Base-by-base conservation (phyloP, 805 yeast species). In the Kregervanrija pseudodelftensis region DNA sequence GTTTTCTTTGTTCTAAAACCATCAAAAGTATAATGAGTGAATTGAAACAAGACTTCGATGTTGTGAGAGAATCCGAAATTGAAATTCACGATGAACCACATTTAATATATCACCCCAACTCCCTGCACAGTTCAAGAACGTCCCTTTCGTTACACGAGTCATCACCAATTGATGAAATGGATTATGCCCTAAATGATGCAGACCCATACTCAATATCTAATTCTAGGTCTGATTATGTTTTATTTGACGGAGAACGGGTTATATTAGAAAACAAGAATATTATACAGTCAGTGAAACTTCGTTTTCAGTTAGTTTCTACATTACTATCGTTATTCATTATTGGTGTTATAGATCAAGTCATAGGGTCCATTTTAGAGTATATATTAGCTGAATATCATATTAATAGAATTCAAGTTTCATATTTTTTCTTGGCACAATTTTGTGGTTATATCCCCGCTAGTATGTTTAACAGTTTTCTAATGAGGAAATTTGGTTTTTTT, bases 301-400 rank as follows among this genome's bases (percentile, higher is more conserved):
- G 66, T 44, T n/a, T 56, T 4, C 83, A 79, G 56, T 62, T 79
- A 17, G 1, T 63, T 0, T 57, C 70, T 0, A 58, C 69, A 1
- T 73, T 65, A 47, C 35, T 61, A 17, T 56, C 68, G 1, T 73
- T 79, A 52, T 55, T 69, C 1, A 54, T 77, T 1, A 59, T 76
- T 47, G 88, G 88, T 0, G 55, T 80, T 30, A 68, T 72, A 5
- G 87, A 82, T 51, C 83, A 80, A 56, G 67, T 82, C 0, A 58
- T 79, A 13, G 87, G 87, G 0, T 71, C 85, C 0, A 55, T 80
- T 35, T 65, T 82, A 48, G 82, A 84, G 2, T 63, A 70, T 34
- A 49, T 80, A 12, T 72, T 77, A 43, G 58, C 55, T 4, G 61
- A 74, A 40, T 81, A 79, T 56, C 30, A 62, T 1, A 67, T 79